Percentiles rank a stretch among this genome's conserved stretches.
phyloP scores from a whole-genome alignment of 2,329 filamentous ascomycete species.

The Akanthomyces muscarius region DNA sequence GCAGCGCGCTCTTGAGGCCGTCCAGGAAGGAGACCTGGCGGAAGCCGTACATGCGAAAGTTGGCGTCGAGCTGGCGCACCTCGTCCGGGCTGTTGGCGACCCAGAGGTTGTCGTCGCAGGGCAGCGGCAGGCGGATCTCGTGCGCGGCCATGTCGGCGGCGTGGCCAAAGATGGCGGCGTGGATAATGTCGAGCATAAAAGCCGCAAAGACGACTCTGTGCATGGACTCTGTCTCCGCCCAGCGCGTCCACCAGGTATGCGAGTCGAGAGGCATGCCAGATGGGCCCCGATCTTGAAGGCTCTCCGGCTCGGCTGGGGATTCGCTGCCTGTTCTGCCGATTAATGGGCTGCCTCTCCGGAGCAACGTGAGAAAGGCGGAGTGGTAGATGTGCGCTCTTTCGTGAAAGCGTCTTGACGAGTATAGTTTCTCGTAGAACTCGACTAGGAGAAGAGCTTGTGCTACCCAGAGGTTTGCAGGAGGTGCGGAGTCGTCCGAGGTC shows the following conservation, averaged over 20 bases:
- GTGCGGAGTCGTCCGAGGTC: conserved; percentile 73
- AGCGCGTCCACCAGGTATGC: conserved; percentile 70
- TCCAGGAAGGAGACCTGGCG: conserved; percentile 79
- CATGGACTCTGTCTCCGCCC: conserved; percentile 86
- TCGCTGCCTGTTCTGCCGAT: conserved; percentile 77
- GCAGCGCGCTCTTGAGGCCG: conserved; percentile 77
- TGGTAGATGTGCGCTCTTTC: conserved; percentile 90
- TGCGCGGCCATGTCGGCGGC: conserved; percentile 86
- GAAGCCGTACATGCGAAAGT: conserved; percentile 71
- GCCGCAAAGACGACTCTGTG: conserved; percentile 82
- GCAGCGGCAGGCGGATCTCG: conserved; percentile 79
- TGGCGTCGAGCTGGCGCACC: conserved; percentile 72
- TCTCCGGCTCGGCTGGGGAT: conserved; percentile 60
- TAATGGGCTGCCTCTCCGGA: conserved; percentile 80
- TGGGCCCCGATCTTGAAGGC: conserved; percentile 35
- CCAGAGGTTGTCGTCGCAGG: conserved; percentile 86
- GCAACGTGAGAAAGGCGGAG: conserved; percentile 76
- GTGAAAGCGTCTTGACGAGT: conserved; percentile 74
- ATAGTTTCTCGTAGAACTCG: conserved; percentile 91
- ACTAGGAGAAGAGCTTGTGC: conserved; percentile 80
- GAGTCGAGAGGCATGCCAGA: conserved; percentile 34
- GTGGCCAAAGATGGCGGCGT: conserved; percentile 91
- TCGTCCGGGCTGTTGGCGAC: conserved; percentile 72
- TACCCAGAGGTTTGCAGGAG: conserved; percentile 82
- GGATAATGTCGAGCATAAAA: conserved; percentile 83